These are phyloP conservation scores for Fusarium domesticum DNA, from an alignment of 2,329 filamentous ascomycete genomes.

Conservation along the genomic window DNA sequence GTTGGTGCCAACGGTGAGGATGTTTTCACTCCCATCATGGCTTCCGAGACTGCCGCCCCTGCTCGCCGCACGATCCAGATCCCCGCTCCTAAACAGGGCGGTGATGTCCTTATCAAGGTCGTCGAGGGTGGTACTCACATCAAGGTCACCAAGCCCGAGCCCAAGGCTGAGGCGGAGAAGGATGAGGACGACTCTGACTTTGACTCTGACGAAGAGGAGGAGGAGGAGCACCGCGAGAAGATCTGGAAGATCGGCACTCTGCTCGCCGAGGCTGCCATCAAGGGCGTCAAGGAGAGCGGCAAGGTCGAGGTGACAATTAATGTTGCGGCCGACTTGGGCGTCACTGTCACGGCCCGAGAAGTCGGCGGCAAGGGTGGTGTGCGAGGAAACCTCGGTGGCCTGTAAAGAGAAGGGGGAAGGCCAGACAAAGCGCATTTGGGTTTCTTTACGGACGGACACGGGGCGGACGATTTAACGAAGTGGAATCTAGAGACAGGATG, in stretches of 20 bases:
- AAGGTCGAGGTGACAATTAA: constrained; percentile 96
- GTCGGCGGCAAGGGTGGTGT: constrained; percentile 85
- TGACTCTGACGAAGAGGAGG: constrained; percentile 67
- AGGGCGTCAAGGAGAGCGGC: constrained; percentile 77
- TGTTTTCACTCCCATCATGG: constrained; percentile 76
- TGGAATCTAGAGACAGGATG: constrained; percentile 6
- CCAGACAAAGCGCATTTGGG: constrained; percentile 16
- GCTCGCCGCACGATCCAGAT: constrained; percentile 83
- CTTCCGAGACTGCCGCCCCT: constrained; percentile 84
- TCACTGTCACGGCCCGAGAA: constrained; percentile 79
- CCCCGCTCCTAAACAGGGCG: constrained; percentile 71
- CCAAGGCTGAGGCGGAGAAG: constrained; percentile 64
- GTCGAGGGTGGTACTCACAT: constrained; percentile 88
- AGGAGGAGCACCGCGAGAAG: constrained; percentile 86
- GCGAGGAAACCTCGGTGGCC: constrained; percentile 52
- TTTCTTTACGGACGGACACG: constrained; percentile 21
- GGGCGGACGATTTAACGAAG: background rate
- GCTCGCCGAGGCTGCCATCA: constrained; percentile 82
- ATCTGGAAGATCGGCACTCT: constrained; percentile 83
- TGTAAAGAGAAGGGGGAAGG: constrained; percentile 15
- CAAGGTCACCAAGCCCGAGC: constrained; percentile 85
- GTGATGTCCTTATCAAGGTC: constrained; percentile 83
- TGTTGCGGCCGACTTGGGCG: constrained; percentile 72
- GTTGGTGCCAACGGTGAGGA: constrained; percentile 58
- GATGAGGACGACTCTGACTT: constrained; percentile 63